phyloP scores from a whole-genome alignment of 2,329 filamentous ascomycete genomes.

The Sporothrix brasiliensis region DNA sequence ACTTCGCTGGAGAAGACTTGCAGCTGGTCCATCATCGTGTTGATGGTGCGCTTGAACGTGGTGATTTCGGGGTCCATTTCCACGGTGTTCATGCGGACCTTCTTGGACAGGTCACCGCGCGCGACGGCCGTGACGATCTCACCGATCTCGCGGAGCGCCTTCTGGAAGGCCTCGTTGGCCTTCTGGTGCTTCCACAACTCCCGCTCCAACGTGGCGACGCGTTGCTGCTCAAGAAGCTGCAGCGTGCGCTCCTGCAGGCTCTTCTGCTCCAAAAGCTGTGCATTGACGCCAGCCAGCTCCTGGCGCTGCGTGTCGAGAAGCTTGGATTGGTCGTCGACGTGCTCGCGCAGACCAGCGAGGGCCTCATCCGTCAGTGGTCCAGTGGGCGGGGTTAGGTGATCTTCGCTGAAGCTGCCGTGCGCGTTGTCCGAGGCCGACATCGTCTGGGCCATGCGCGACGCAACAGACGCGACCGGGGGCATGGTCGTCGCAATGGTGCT shows the following conservation, averaged over 20 bases:
- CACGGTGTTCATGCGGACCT: constrained; percentile 90
- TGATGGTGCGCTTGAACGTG: constrained; percentile 96
- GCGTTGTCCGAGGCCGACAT: constrained; percentile 31
- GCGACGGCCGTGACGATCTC: constrained; percentile 97
- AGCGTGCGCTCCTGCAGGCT: constrained; percentile 81
- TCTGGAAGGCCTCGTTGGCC: constrained; percentile 98
- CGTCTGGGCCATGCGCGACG: constrained; percentile 15
- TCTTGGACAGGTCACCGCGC: constrained; percentile 92
- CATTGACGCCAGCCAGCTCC: constrained; percentile 81
- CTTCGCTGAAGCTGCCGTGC: constrained; percentile 39
- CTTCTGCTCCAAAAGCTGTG: constrained; percentile 83
- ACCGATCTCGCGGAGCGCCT: constrained; percentile 92
- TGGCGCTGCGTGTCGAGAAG: constrained; percentile 85
- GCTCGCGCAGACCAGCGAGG: constrained; percentile 81
- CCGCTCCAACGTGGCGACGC: constrained; percentile 85
- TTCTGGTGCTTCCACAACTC: constrained; percentile 97
- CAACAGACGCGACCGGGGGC: neutral
- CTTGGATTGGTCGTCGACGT: constrained; percentile 91
- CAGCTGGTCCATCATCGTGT: constrained; percentile 98
- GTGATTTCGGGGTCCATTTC: constrained; percentile 99
- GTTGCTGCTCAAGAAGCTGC: constrained; percentile 79
- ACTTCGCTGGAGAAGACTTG: constrained; percentile 97
- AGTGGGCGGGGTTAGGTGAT: constrained; percentile 42
- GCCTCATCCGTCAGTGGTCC: constrained; percentile 76
- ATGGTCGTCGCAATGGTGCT: constrained; percentile 9